phyloP scores from a whole-genome alignment of 2,329 filamentous ascomycete genomes.

The Tricladium varicosporioides region DNA sequence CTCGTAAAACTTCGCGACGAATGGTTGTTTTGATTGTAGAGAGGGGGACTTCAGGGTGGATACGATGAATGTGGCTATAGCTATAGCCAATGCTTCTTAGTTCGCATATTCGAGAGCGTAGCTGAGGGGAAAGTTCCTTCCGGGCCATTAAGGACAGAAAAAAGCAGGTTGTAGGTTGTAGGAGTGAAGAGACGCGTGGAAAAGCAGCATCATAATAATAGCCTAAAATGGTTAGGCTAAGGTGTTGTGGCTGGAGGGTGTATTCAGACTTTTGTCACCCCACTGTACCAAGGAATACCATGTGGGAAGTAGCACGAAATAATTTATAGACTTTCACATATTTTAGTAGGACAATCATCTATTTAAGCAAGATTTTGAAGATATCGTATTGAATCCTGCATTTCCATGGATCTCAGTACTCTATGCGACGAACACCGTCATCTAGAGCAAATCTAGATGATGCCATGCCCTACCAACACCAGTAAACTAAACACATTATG shows the following conservation, averaged over 20 bases:
- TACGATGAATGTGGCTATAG: background rate
- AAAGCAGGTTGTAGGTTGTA: background rate
- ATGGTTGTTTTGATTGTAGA: background rate
- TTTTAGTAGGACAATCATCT: background rate
- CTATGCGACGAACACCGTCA: conserved; percentile 10
- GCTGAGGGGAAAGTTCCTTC: background rate
- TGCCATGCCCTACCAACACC: conserved; percentile 13
- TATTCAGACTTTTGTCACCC: conserved; percentile 2
- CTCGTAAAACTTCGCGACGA: background rate
- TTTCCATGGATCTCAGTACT: conserved; percentile 9
- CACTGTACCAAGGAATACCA: background rate
- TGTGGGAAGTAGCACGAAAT: too few species aligned
- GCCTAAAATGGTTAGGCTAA: background rate
- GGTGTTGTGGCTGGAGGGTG: background rate
- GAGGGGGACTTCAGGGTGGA: background rate
- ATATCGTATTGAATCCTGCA: conserved; percentile 4
- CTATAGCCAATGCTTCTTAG: background rate
- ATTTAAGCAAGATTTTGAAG: background rate
- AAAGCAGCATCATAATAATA: background rate
- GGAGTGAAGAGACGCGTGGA: background rate
- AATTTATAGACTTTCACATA: too few species aligned
- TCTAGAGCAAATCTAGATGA: conserved; percentile 13
- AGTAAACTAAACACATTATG: conserved; percentile 25
- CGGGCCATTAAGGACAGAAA: background rate
- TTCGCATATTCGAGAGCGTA: background rate